Base-by-base conservation (phyloP, 2,329 filamentous ascomycete genomes). In the Talaromyces sp. region DNA sequence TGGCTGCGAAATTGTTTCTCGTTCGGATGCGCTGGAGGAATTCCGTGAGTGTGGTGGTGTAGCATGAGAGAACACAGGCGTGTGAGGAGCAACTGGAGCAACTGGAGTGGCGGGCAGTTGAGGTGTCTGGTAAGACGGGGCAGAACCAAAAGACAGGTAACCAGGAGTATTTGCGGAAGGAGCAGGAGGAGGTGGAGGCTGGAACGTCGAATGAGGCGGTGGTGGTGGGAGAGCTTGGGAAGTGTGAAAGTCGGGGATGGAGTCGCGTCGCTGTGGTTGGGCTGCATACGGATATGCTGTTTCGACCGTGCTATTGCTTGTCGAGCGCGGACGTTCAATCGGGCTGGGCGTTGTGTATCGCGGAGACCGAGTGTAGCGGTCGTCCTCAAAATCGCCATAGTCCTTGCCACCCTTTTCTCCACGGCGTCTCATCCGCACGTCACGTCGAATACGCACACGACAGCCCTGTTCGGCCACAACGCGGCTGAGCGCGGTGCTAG, bases 391-490 rank as follows among this genome's bases (percentile, higher is more conserved):
- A 7, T 85, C 83, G n/a, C 90, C 86, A 70, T 87, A 89, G 24
- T 89, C 86, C 65, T 86, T 84, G 55, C 79, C 79, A 11, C 81
- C 78, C 77, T 93, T 93, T 63, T 84, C 84, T 62, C 91, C 89
- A 41, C 91, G 87, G 70, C 91, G 88, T 75, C 92, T 87, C 90
- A 96, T 96, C 61, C 92, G 87, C 7, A 96, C 91, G 77, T 98
- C 95, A 64, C 95, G 90, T 60, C 95, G 86, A 69, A 99, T 99
- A 52, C 95, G 89, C 29, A 99, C 95, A 66, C 93, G 91, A 75
- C 95, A 98, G 61, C 95, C 95, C 77, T 99, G 95, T 75, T 99
- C 93, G 19, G 93, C 93, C 50, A 99, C 92, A 38, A 91, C 89
- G 64, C 93, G 89, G 77, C 93, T 97, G 55, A 98, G 81, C 13